phyloP scores from a whole-genome alignment of 1,284 basidiomycete genomes.

The Tilletia walkeri region DNA sequence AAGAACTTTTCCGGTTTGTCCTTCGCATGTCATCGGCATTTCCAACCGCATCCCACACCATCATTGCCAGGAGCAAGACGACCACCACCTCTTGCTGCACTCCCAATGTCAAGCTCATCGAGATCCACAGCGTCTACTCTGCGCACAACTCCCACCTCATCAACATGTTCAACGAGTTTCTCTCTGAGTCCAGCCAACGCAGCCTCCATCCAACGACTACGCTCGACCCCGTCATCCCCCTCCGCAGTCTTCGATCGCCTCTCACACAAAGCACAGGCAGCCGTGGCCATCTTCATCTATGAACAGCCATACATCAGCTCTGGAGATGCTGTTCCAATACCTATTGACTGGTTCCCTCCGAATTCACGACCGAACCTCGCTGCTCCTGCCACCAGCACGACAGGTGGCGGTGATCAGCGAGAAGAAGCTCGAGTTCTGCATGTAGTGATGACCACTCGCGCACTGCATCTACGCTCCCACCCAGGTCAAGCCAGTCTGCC shows the following conservation, averaged over 20 bases:
- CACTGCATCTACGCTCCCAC: slow-evolving; percentile 35
- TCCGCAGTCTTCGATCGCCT: slow-evolving; percentile 23
- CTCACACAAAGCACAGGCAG: slow-evolving; percentile 31
- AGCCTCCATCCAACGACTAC: slow-evolving; percentile 25
- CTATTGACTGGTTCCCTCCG: slow-evolving; percentile 11
- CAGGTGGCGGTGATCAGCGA: background rate
- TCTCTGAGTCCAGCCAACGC: slow-evolving; percentile 23
- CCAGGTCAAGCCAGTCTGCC: slow-evolving; percentile 38
- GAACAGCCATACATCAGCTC: slow-evolving; percentile 17
- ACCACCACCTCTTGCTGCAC: too few relatives aligned
- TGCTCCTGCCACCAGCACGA: background rate
- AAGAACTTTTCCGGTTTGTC: too few relatives aligned
- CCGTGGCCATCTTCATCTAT: slow-evolving; percentile 34
- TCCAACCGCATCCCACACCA: too few relatives aligned
- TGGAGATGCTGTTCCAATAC: background rate
- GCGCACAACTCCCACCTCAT: too few relatives aligned
- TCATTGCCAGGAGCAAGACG: too few relatives aligned
- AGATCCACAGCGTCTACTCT: too few relatives aligned
- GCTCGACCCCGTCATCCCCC: slow-evolving; percentile 20
- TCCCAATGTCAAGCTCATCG: background rate
- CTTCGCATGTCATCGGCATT: too few relatives aligned
- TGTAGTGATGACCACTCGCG: slow-evolving; percentile 36
- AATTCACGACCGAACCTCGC: background rate
- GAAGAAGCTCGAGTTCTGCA: slow-evolving; percentile 17
- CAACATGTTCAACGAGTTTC: background rate